These are phyloP conservation scores for Saprolegnia diclina DNA, from an alignment of 352 stramenopile genomes.

Conservation along the genomic window DNA sequence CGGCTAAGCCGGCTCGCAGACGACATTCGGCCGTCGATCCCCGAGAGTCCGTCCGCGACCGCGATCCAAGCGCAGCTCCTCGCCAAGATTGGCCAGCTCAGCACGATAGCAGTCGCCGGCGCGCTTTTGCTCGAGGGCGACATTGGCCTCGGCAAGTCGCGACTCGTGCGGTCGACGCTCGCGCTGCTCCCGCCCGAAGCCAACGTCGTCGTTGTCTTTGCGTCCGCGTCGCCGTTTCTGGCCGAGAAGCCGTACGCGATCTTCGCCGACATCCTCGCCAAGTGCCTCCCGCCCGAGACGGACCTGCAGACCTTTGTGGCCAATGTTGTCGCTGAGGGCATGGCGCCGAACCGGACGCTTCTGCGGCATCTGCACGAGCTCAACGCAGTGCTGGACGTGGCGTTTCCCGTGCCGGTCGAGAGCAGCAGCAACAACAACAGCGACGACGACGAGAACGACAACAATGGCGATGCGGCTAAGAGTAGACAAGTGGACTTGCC, in stretches of 20 bases:
- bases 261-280: constrained; percentile 72
- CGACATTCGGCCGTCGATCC: constrained; percentile 34
- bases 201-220: constrained; percentile 53
- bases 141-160: constrained; percentile 78
- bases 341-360: not conserved
- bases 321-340: constrained; percentile 1
- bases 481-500: not conserved
- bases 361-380: constrained; percentile 19
- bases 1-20: constrained; percentile 51
- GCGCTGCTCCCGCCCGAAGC: constrained; percentile 38
- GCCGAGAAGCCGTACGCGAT: constrained; percentile 75
- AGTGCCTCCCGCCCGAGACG: constrained; percentile 28
- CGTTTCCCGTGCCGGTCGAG: not conserved
- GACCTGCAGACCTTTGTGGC: not conserved
- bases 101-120: constrained; percentile 53
- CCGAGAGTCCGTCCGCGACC: constrained; percentile 58
- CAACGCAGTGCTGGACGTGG: constrained; percentile 17
- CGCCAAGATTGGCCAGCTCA: constrained; percentile 60
- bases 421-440: constrained; percentile 24
- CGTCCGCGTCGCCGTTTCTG: constrained; percentile 65
- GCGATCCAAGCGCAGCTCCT: constrained; percentile 47
- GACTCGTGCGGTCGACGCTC: constrained; percentile 61
- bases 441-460: constrained; percentile 30
- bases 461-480: constrained; percentile 28
- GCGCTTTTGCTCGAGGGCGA: constrained; percentile 77